phyloP scores from a whole-genome alignment of 805 yeast genomes.

The Pichia phayaonensis region DNA sequence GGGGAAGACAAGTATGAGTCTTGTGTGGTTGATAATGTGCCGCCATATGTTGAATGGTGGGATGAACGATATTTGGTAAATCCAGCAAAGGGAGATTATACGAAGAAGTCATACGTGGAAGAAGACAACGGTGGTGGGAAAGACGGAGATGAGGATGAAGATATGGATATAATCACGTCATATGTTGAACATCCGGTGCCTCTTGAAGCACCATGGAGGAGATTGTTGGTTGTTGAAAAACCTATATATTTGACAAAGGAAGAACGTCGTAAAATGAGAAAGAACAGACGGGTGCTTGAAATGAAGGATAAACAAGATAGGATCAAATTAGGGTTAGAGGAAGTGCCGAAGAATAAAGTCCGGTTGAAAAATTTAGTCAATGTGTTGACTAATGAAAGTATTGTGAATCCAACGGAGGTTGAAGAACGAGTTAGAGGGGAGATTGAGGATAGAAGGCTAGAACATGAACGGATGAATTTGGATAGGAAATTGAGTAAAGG shows the following conservation, averaged over 20 bases:
- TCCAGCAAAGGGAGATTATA: slow-evolving; percentile 1
- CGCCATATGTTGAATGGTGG: slow-evolving; percentile 88
- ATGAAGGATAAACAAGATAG: slow-evolving; percentile 70
- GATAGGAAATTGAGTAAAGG: slow-evolving; percentile 12
- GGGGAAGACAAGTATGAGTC: slow-evolving; percentile 45
- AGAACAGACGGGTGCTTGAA: slow-evolving; percentile 54
- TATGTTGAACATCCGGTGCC: slow-evolving; percentile 82
- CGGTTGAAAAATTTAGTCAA: slow-evolving; percentile 78
- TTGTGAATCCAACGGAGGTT: slow-evolving; percentile 81
- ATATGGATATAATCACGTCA: slow-evolving; percentile 43
- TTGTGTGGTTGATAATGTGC: slow-evolving; percentile 25
- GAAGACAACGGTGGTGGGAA: too few species aligned
- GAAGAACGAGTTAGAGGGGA: slow-evolving; percentile 66
- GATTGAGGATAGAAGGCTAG: slow-evolving; percentile 49
- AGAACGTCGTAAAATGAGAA: slow-evolving; percentile 67
- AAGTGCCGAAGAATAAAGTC: slow-evolving; percentile 87
- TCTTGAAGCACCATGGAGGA: slow-evolving; percentile 50
- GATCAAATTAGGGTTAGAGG: slow-evolving; percentile 71
- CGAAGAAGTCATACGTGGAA: slow-evolving; percentile 13
- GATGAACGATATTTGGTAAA: slow-evolving; percentile 46
- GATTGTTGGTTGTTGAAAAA: slow-evolving; percentile 31
- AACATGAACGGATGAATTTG: slow-evolving; percentile 54
- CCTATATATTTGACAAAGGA: slow-evolving; percentile 63
- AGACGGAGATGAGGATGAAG: slow-evolving; percentile 29
- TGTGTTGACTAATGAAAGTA: slow-evolving; percentile 77